Percentiles rank a stretch among this genome's conserved stretches.
phyloP scores from a whole-genome alignment of 2,329 filamentous ascomycete species.

The Metarhizium album region DNA sequence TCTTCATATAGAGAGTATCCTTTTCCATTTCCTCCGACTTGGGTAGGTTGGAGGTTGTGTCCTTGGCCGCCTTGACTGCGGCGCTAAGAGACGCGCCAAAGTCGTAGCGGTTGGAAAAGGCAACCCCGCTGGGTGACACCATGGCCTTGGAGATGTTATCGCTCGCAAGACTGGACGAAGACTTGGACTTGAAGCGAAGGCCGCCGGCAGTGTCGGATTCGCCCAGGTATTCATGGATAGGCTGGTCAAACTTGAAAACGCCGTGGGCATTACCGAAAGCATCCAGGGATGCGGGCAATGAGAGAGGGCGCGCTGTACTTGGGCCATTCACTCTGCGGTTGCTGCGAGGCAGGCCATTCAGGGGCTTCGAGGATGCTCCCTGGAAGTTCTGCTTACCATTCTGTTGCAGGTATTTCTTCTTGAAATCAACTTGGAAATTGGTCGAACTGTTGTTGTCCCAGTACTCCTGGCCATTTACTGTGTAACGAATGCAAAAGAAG shows the following conservation, averaged over 20 bases:
- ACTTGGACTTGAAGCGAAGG: slow-evolving; percentile 63
- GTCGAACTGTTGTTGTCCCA: slow-evolving; percentile 87
- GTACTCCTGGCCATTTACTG: slow-evolving; percentile 70
- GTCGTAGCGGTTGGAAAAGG: slow-evolving; percentile 89
- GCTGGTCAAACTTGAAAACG: slow-evolving; percentile 47
- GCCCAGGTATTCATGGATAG: slow-evolving; percentile 51
- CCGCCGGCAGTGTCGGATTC: slow-evolving; percentile 43
- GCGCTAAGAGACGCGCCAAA: slow-evolving; percentile 86
- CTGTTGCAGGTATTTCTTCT: slow-evolving; percentile 59
- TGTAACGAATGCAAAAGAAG: slow-evolving; percentile 84
- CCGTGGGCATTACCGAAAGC: slow-evolving; percentile 57
- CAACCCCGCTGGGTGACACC: slow-evolving; percentile 51
- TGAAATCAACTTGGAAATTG: slow-evolving; percentile 94
- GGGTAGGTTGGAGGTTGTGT: slow-evolving; percentile 30
- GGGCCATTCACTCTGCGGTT: slow-evolving; percentile 37
- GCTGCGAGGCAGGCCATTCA: slow-evolving; percentile 55
- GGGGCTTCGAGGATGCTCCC: slow-evolving; percentile 38
- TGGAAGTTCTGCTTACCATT: slow-evolving; percentile 45
- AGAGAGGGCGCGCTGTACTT: slow-evolving; percentile 37
- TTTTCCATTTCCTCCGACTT: slow-evolving; percentile 32
- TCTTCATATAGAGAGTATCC: slow-evolving; percentile 48
- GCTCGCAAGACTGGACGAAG: slow-evolving; percentile 49
- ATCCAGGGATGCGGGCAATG: slow-evolving; percentile 50
- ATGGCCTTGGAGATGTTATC: slow-evolving; percentile 46
- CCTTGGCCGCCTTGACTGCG: slow-evolving; percentile 66